Base-by-base conservation (phyloP, 306 rosid genomes). In the Fragaria iinumae region DNA sequence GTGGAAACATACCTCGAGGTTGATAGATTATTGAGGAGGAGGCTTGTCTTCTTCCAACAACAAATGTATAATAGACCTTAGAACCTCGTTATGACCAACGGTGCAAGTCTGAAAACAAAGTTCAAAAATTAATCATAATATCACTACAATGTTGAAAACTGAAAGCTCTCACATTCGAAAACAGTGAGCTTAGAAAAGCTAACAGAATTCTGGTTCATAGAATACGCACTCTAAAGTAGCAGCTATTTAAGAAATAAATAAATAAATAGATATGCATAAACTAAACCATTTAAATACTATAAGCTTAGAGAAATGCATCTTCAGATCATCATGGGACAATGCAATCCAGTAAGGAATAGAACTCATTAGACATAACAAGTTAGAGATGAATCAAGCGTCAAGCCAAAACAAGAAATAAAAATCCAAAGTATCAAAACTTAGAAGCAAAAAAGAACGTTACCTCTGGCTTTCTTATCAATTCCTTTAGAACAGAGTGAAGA, bases 391-490 rank as follows among this genome's bases (percentile, higher is more conserved):
- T 72, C 25, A 71, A 71, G 34, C 39, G 18, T 32, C 14, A 34
- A 0, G 7, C 43, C 75, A 20, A 7, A 20, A 72, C 50, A 36
- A 38, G 23, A 25, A 20, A 39, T 7, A 11, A n/a, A 73, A 73
- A 39, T 1, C 39, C 20, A 32, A 72, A 57, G 44, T 9, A 56
- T 39, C 21, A 4, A 48, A 10, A 14, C 59, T 63, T 25, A 49
- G 44, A 74, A 71, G 77, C 68, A 32, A 36, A 76, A 38, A 53
- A 36, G 64, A 67, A 77, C n/a, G 69, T 41, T 69, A 93, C 98
- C 98, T 88, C 96, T 25, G 98, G 98, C 77, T 83, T 92, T 83
- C 92, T 83, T 38, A 88, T 94, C 76, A 92, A 84, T 78, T 90
- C 91, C 86, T 89, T 88, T 84, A 94, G 85, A 85, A 90, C 83